phyloP scores from a whole-genome alignment of 768 basidiomycete species.

The Lentinula detonsa region DNA sequence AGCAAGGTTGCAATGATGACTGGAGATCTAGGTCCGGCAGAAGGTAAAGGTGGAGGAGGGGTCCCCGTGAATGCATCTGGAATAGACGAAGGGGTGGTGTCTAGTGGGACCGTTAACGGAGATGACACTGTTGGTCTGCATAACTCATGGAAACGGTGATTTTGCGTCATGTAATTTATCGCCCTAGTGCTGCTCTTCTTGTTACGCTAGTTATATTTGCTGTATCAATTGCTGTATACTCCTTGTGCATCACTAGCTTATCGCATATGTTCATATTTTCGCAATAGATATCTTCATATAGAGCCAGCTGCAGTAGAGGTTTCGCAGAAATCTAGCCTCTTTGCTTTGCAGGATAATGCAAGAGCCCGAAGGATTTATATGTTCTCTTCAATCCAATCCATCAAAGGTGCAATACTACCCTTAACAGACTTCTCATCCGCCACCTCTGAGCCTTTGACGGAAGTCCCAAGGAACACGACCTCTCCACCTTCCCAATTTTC shows the following conservation, averaged over 20 bases:
- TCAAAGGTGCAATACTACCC: conserved; percentile 36
- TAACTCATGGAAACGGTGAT: conserved; percentile 50
- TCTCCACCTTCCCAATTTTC: conserved; percentile 83
- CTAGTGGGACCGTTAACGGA: conserved; percentile 48
- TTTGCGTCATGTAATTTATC: neutral
- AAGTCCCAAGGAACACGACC: conserved; percentile 60
- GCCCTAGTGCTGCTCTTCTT: neutral
- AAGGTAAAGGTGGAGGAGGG: conserved; percentile 28
- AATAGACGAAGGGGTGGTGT: conserved; percentile 15
- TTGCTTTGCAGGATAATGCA: neutral
- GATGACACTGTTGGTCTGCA: conserved; percentile 79
- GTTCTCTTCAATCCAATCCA: conserved; percentile 43
- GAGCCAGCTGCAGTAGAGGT: neutral
- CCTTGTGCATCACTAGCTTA: too few relatives aligned
- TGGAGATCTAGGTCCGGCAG: conserved; percentile 25
- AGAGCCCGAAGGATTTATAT: conserved; percentile 15
- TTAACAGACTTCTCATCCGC: conserved; percentile 26
- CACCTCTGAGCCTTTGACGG: conserved; percentile 24
- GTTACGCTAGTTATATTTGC: conserved; percentile 8
- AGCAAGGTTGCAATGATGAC: conserved; percentile 30
- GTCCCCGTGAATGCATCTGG: conserved; percentile 12
- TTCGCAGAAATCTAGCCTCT: too few relatives aligned
- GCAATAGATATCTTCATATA: neutral
- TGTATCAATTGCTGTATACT: neutral
- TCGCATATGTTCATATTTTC: too few relatives aligned